These are phyloP conservation scores for Fusarium bactridioides DNA, from an alignment of 2,329 filamentous ascomycete species.

Conservation along the genomic window DNA sequence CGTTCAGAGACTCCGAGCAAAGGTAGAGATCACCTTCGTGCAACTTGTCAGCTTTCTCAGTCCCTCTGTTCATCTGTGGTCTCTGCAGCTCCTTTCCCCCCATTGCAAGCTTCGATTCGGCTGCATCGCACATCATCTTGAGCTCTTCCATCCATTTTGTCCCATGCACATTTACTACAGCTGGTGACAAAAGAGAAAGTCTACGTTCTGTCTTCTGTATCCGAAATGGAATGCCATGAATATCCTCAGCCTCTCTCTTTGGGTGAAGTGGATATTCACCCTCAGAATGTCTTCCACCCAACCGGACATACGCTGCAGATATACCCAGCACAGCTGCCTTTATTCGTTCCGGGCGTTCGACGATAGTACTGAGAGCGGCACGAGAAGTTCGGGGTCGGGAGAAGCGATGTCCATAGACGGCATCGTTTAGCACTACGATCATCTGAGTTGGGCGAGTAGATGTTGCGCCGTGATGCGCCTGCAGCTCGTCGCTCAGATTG, in stretches of 20 bases:
- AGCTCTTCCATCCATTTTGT: conserved; percentile 93
- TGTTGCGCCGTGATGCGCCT: conserved; percentile 62
- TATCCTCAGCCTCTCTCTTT: conserved; percentile 59
- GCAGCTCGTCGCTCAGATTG: conserved; percentile 75
- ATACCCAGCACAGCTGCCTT: conserved; percentile 84
- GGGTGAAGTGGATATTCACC: conserved; percentile 74
- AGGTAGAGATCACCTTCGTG: conserved; percentile 94
- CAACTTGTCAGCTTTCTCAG: conserved; percentile 63
- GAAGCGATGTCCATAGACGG: conserved; percentile 93
- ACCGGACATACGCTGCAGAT: conserved; percentile 86
- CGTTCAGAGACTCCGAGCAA: conserved; percentile 83
- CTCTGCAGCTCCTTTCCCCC: conserved; percentile 81
- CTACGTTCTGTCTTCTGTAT: conserved; percentile 82
- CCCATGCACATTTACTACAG: conserved; percentile 91
- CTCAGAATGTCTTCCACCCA: conserved; percentile 80
- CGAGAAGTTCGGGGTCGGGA: conserved; percentile 82
- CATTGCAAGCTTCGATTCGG: conserved; percentile 78
- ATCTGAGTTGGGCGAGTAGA: conserved; percentile 63
- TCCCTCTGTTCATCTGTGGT: conserved; percentile 65
- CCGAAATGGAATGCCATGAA: conserved; percentile 76
- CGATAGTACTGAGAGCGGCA: conserved; percentile 77
- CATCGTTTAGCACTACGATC: conserved; percentile 87
- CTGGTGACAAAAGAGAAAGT: conserved; percentile 74
- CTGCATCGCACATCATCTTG: conserved; percentile 81
- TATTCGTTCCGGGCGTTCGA: conserved; percentile 91